Percentiles rank a stretch among this genome's conserved stretches.
These are phyloP conservation scores for Chaetoceros muelleri DNA, from an alignment of 108 stramenopile genomes.

Conservation along the genomic window DNA sequence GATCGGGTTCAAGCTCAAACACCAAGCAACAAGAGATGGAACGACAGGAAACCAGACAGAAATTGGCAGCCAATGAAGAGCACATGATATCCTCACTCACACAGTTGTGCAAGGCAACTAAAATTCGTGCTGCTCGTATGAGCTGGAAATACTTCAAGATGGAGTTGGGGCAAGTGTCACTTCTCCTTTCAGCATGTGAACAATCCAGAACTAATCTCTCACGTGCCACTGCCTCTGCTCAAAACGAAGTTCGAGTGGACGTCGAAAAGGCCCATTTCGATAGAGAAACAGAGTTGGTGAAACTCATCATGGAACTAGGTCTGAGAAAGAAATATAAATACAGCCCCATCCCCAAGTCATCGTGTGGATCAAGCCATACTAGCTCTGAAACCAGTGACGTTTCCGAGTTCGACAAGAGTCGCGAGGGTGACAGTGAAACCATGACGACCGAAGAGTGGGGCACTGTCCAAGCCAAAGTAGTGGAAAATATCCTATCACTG, in stretches of 20 bases:
- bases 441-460: background rate
- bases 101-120: slow-evolving; percentile 38
- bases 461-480: background rate
- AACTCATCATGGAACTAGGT: slow-evolving; percentile 55
- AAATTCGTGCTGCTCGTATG: slow-evolving; percentile 62
- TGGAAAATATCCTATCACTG: background rate
- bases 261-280: slow-evolving; percentile 46
- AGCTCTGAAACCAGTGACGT: background rate
- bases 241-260: background rate
- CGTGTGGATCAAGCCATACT: too few relatives aligned
- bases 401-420: slow-evolving; percentile 11
- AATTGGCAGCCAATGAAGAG: slow-evolving; percentile 34
- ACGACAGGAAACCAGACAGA: too few relatives aligned
- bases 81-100: slow-evolving; percentile 40
- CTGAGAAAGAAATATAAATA: slow-evolving; percentile 15
- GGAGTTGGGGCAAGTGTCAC: slow-evolving; percentile 50
- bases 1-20: too few relatives aligned
- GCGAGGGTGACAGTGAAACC: slow-evolving; percentile 9
- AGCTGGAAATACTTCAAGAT: slow-evolving; percentile 53
- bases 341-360: background rate
- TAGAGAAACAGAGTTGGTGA: slow-evolving; percentile 44
- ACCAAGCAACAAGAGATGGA: too few relatives aligned
- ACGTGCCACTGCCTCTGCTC: too few relatives aligned
- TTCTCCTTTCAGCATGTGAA: slow-evolving; percentile 41
- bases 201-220: slow-evolving; percentile 36